Percentiles rank a stretch among this genome's conserved stretches.
These are phyloP conservation scores for Aureobasidium sp. DNA, from an alignment of 2,329 filamentous ascomycete genomes.

Conservation along the genomic window DNA sequence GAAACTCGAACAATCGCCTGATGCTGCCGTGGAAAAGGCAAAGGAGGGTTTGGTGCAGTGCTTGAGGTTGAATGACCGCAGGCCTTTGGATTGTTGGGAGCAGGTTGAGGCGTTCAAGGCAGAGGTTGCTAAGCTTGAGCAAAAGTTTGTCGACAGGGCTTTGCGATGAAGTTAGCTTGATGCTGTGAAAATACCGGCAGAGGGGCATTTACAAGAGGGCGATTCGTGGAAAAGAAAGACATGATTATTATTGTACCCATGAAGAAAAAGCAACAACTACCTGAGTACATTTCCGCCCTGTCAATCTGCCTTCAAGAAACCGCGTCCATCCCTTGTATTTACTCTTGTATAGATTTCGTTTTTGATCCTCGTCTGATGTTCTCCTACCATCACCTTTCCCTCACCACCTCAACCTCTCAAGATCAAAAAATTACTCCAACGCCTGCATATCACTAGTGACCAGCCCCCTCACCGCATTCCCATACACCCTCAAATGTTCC, in stretches of 20 bases:
- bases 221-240: neutral
- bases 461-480: neutral
- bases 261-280: neutral
- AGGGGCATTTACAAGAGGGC: no score
- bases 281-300: neutral
- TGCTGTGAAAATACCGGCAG: neutral
- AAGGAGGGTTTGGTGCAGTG: conserved; percentile 72
- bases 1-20: conserved; percentile 52
- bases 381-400: neutral
- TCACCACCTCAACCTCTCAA: neutral
- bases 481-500: neutral
- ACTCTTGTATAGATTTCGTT: neutral
- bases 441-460: neutral
- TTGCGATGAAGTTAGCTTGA: conserved; percentile 40
- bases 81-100: conserved; percentile 88
- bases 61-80: conserved; percentile 73
- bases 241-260: neutral
- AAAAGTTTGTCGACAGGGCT: conserved; percentile 78
- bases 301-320: neutral
- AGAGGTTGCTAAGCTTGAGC: conserved; percentile 81
- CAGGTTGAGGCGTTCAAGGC: conserved; percentile 88
- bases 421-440: neutral
- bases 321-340: neutral
- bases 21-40: conserved; percentile 65
- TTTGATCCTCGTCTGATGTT: neutral